A percentile compares a stretch with the other conserved stretches of the same genome.
These are phyloP conservation scores for Naematelia aurantialba DNA, from an alignment of 768 basidiomycete genomes.

Conservation along the genomic window DNA sequence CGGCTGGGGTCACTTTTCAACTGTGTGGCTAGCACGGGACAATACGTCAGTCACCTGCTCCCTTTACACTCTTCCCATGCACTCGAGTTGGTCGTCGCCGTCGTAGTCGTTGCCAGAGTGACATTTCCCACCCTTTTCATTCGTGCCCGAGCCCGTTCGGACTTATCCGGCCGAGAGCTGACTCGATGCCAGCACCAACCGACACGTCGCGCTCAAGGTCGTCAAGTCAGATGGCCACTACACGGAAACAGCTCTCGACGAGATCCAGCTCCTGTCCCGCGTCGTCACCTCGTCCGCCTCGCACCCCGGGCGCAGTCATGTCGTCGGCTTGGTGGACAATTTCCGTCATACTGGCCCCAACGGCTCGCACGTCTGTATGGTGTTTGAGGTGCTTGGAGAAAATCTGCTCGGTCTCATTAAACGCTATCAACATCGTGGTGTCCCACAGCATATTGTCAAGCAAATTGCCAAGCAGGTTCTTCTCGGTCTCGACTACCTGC, in stretches of 20 bases:
- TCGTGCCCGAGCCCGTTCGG: not conserved
- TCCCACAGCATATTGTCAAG: conserved; percentile 84
- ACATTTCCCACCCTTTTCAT: not conserved
- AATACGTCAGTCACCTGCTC: conserved; percentile 42
- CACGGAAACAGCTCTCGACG: conserved; percentile 96
- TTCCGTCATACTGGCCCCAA: conserved; percentile 96
- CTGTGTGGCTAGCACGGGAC: conserved; percentile 51
- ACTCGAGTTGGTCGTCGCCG: not conserved
- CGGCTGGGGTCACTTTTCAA: conserved; percentile 57
- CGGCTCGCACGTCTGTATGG: conserved; percentile 98
- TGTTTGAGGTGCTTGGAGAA: conserved; percentile 96
- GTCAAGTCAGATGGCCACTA: conserved; percentile 96
- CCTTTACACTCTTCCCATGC: not conserved
- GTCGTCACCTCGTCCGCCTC: conserved; percentile 78
- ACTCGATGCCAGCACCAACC: conserved; percentile 64
- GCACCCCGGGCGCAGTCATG: conserved; percentile 86
- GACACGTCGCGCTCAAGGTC: conserved; percentile 97
- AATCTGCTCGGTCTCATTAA: conserved; percentile 93
- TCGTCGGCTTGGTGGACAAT: conserved; percentile 96
- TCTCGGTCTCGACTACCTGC: conserved; percentile 95
- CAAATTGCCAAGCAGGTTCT: conserved; percentile 97
- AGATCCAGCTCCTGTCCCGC: conserved; percentile 95
- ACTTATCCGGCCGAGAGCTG: not conserved
- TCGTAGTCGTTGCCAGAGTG: too few relatives aligned
- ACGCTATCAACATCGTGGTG: conserved; percentile 95